Conservation (phyloP, 345 rosid genomes). For the Toxicodendron radicans region DNA sequence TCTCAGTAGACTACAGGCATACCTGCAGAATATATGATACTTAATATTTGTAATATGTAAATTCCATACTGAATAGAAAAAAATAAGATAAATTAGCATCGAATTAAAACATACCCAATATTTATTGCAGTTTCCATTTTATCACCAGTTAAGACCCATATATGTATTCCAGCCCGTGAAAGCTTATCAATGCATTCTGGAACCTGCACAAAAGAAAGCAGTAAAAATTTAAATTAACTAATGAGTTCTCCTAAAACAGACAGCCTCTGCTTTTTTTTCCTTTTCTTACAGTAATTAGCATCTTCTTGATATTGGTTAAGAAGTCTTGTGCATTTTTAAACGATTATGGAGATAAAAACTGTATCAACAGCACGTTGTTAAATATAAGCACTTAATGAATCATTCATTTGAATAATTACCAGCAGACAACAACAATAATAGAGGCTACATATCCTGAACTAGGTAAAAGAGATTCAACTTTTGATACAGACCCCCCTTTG, state of each 20-base stretch:
- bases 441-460: neutral
- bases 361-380: neutral
- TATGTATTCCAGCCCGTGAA: conserved; percentile 67
- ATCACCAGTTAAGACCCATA: conserved; percentile 95
- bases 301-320: neutral
- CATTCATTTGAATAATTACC: neutral
- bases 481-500: conserved; percentile 70
- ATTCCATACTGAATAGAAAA: conserved; percentile 13
- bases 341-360: neutral
- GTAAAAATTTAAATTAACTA: conserved; percentile 1
- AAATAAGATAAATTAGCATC: neutral
- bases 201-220: conserved; percentile 46
- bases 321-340: neutral
- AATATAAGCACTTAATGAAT: neutral
- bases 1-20: conserved; percentile 79
- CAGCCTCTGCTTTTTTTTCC: neutral
- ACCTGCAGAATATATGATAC: conserved; percentile 43
- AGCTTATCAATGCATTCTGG: conserved; percentile 75
- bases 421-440: neutral
- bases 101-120: conserved; percentile 61
- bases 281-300: neutral
- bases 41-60: conserved; percentile 14
- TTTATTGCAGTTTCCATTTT: conserved; percentile 90
- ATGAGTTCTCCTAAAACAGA: neutral
- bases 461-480: conserved; percentile 4